A percentile compares a stretch with the other conserved stretches of the same genome.
These are phyloP conservation scores for Volvox reticuliferus DNA, from an alignment of 139 green algal species.

Conservation along the genomic window DNA sequence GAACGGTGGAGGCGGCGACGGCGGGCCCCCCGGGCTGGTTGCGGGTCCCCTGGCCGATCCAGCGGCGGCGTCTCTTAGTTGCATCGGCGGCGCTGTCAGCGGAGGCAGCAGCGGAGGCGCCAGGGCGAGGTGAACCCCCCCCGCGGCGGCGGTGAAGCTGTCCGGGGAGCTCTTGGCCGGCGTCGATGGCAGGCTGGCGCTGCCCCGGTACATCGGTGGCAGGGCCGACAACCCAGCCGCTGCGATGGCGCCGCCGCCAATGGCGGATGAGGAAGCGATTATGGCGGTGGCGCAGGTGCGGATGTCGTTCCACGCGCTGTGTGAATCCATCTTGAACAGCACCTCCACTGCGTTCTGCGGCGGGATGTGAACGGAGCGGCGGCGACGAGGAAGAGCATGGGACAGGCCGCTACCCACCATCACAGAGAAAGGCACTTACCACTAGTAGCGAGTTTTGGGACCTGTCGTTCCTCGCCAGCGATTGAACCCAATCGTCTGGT, in stretches of 20 bases:
- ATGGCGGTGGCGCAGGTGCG: neutral
- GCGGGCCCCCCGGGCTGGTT: neutral
- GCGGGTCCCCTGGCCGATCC: neutral
- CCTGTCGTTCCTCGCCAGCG: too few relatives aligned
- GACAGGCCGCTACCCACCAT: too few relatives aligned
- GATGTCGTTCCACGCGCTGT: conserved; percentile 13
- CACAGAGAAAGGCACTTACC: too few relatives aligned
- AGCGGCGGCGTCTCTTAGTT: neutral
- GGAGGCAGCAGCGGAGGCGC: conserved; percentile 2
- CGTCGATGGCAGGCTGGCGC: conserved; percentile 20
- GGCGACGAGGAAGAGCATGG: neutral
- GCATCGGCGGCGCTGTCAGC: neutral
- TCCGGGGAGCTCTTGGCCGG: neutral
- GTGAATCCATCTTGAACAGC: conserved; percentile 25
- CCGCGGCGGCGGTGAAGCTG: neutral
- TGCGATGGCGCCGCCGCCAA: neutral
- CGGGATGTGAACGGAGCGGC: neutral
- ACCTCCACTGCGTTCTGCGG: conserved; percentile 11
- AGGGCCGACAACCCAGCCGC: neutral
- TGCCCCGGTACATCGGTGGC: neutral
- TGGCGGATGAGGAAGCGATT: neutral
- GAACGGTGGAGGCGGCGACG: neutral
- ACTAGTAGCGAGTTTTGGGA: too few relatives aligned
- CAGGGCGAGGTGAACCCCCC: neutral
- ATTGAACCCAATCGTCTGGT: too few relatives aligned